A percentile compares a stretch with the other conserved stretches of the same genome.
These are phyloP conservation scores for Monilinia fructigena DNA, from an alignment of 2,329 filamentous ascomycete genomes.

Conservation along the genomic window DNA sequence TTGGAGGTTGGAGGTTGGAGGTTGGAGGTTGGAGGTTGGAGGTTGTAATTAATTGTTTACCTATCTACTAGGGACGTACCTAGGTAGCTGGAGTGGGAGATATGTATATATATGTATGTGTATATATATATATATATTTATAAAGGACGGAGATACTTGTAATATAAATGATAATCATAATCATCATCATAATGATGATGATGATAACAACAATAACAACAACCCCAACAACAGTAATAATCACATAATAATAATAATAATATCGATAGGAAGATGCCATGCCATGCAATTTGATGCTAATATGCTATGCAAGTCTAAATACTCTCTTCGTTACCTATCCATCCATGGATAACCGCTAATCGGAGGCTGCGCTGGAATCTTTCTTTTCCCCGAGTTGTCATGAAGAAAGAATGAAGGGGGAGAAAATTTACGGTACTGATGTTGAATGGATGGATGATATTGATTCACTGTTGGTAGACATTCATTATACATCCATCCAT, in stretches of 20 bases:
- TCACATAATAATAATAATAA: not conserved
- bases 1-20: not conserved
- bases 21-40: not conserved
- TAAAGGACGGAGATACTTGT: not conserved
- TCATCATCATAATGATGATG: too few species aligned
- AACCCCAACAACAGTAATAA: too few species aligned
- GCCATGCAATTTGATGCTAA: not conserved
- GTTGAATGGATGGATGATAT: too few species aligned
- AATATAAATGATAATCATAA: too few species aligned
- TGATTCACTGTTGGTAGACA: not conserved
- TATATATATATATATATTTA: too few species aligned
- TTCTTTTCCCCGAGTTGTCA: conserved; percentile 4
- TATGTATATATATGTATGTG: too few species aligned
- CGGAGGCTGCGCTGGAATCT: too few species aligned
- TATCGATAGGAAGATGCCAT: conserved; percentile 2
- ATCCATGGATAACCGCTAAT: not conserved
- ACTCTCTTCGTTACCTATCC: not conserved
- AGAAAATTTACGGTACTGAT: not conserved
- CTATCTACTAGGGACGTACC: too few species aligned
- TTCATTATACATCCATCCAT: too few species aligned
- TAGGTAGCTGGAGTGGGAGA: too few species aligned
- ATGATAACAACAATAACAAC: too few species aligned
- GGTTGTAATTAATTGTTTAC: not conserved
- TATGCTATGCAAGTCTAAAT: conserved; percentile 1
- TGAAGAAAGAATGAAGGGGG: not conserved